Conservation (phyloP, 805 yeast species). For the Ogataea kodamae region DNA sequence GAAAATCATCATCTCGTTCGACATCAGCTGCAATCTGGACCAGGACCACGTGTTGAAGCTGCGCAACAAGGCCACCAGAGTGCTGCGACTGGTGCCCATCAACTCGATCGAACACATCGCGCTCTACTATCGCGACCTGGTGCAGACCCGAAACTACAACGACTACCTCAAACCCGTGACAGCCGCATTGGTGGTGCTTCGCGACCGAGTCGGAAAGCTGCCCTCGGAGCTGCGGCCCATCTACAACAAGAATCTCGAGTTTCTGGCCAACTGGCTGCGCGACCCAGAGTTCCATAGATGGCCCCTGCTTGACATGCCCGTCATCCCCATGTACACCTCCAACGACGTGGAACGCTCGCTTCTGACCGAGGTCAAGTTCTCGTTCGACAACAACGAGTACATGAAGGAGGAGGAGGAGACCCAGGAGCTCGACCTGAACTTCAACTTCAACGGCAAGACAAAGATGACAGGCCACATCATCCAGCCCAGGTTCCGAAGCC, state of each 20-base stretch:
- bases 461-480: conserved; percentile 32
- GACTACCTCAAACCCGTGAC: conserved; percentile 63
- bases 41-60: conserved; percentile 15
- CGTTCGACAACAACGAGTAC: conserved; percentile 48
- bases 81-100: conserved; percentile 68
- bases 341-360: conserved; percentile 77
- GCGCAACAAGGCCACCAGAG: conserved; percentile 28
- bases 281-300: conserved; percentile 42
- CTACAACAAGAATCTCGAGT: conserved; percentile 61
- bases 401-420: conserved; percentile 30
- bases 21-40: conserved; percentile 29
- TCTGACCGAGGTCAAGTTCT: conserved; percentile 69
- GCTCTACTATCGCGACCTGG: conserved; percentile 39
- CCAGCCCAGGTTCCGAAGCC: conserved; percentile 27
- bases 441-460: conserved; percentile 24
- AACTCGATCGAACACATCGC: conserved; percentile 84
- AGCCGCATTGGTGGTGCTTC: conserved; percentile 75
- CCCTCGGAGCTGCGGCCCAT: conserved; percentile 79
- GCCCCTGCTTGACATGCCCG: conserved; percentile 76
- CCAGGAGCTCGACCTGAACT: conserved; percentile 17
- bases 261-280: conserved; percentile 57
- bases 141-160: conserved; percentile 32
- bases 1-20: conserved; percentile 32
- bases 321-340: conserved; percentile 59
- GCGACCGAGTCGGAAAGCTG: conserved; percentile 77